Conservation (phyloP, 2,329 filamentous ascomycete species). For the Penicillium sp. region DNA sequence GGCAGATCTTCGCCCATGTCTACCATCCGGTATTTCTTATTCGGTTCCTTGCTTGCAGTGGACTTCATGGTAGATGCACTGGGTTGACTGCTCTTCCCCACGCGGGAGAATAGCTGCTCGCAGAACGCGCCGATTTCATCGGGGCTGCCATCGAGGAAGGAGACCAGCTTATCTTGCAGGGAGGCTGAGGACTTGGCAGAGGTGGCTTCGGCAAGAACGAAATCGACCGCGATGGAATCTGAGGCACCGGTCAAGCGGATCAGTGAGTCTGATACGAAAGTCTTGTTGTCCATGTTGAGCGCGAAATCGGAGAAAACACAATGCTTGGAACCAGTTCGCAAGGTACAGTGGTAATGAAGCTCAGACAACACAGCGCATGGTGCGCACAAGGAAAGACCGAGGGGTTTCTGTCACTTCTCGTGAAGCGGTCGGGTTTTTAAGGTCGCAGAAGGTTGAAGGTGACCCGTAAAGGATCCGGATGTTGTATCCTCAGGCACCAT, state of each 20-base stretch:
- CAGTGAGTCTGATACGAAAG: constrained; percentile 49
- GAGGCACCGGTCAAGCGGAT: constrained; percentile 53
- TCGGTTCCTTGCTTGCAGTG: constrained; percentile 30
- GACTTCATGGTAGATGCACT: constrained; percentile 9
- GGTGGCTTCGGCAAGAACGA: constrained; percentile 52
- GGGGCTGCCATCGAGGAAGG: constrained; percentile 50
- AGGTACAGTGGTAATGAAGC: constrained; percentile 1
- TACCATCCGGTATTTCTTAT: constrained; percentile 52
- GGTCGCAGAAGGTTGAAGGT: neutral
- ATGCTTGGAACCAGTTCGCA: neutral
- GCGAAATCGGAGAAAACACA: neutral
- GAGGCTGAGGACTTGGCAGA: constrained; percentile 47
- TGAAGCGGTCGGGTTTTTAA: neutral
- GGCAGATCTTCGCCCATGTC: constrained; percentile 50
- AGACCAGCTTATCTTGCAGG: constrained; percentile 49
- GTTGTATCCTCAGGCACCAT: no score
- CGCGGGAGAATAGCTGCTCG: constrained; percentile 42
- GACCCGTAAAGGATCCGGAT: neutral
- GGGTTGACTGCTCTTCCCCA: constrained; percentile 21
- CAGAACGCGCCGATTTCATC: constrained; percentile 48
- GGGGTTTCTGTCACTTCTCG: neutral
- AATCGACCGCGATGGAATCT: constrained; percentile 54
- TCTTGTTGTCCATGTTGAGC: constrained; percentile 37
- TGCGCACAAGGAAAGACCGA: neutral
- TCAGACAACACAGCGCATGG: neutral